Evolutionary conservation across 2,329 filamentous ascomycete species (phyloP).

Genomic region (Microsporum ferrugineum): DNA sequence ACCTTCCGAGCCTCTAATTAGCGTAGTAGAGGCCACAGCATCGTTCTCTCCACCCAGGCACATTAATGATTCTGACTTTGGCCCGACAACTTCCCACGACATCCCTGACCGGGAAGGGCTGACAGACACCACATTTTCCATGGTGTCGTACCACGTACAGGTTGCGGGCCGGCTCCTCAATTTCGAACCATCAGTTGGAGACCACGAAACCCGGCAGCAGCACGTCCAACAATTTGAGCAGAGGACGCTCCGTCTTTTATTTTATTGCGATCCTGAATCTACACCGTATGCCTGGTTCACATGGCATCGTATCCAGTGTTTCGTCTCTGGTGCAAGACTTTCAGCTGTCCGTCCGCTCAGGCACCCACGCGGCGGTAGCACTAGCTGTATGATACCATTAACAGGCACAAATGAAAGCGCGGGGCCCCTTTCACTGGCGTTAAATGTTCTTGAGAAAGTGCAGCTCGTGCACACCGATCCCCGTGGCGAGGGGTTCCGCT

Average conservation of each 20-base stretch:
- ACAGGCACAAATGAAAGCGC: neutral
- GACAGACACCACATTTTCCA: neutral
- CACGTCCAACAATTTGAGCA: neutral
- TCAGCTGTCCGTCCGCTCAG: neutral
- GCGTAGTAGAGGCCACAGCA: neutral
- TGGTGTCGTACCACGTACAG: neutral
- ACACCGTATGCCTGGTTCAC: neutral
- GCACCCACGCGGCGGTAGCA: neutral
- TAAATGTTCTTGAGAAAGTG: neutral
- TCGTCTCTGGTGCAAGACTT: neutral
- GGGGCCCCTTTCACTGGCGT: neutral
- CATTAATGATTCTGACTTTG: neutral
- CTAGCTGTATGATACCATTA: neutral
- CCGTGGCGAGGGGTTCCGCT: neutral
- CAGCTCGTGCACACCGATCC: neutral
- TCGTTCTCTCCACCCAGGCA: neutral
- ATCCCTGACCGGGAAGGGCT: neutral
- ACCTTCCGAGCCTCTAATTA: neutral
- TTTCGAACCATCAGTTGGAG: neutral
- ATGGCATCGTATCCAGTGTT: neutral
- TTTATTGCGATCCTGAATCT: neutral
- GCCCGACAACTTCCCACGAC: neutral
- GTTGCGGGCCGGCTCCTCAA: neutral
- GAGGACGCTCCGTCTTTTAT: neutral
- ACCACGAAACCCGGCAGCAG: neutral